Conservation (phyloP, 805 yeast species). For the Saccharomycopsis schoenii region DNA sequence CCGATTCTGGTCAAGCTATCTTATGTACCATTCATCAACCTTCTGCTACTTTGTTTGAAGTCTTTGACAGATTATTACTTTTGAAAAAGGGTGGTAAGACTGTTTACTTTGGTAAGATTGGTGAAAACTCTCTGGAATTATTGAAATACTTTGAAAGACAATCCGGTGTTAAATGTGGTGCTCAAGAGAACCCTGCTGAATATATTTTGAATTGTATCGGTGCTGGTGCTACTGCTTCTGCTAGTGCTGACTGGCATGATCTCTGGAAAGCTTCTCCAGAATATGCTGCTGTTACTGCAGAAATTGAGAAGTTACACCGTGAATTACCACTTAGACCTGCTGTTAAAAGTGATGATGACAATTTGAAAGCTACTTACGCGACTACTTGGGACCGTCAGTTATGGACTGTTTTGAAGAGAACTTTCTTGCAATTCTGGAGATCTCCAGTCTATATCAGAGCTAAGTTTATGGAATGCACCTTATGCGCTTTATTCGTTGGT, state of each 20-base stretch:
- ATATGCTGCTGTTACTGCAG: slow-evolving; percentile 39
- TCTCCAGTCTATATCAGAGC: slow-evolving; percentile 39
- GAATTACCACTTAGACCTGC: slow-evolving; percentile 19
- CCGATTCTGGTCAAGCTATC: slow-evolving; percentile 65
- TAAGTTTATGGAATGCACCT: slow-evolving; percentile 34
- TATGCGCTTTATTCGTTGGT: slow-evolving; percentile 41
- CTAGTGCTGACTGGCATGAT: slow-evolving; percentile 49
- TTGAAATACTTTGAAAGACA: slow-evolving; percentile 58
- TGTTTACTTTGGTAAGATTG: slow-evolving; percentile 76
- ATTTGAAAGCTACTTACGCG: slow-evolving; percentile 24
- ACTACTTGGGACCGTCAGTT: slow-evolving; percentile 21
- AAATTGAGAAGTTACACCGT: slow-evolving; percentile 35
- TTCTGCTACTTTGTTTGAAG: slow-evolving; percentile 56
- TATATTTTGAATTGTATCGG: slow-evolving; percentile 67
- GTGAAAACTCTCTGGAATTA: slow-evolving; percentile 47
- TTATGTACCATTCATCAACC: slow-evolving; percentile 75
- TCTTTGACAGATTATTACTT: slow-evolving; percentile 57
- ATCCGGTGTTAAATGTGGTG: slow-evolving; percentile 59
- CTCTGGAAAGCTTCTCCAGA: slow-evolving; percentile 48
- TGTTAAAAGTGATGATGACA: slow-evolving; percentile 18
- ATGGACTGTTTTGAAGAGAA: slow-evolving; percentile 29
- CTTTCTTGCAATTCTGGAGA: slow-evolving; percentile 36
- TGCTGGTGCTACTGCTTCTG: slow-evolving; percentile 66
- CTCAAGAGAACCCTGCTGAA: slow-evolving; percentile 64
- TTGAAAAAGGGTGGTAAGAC: slow-evolving; percentile 70